phyloP scores from a whole-genome alignment of 306 rosid genomes.

The Corylus avellana region DNA sequence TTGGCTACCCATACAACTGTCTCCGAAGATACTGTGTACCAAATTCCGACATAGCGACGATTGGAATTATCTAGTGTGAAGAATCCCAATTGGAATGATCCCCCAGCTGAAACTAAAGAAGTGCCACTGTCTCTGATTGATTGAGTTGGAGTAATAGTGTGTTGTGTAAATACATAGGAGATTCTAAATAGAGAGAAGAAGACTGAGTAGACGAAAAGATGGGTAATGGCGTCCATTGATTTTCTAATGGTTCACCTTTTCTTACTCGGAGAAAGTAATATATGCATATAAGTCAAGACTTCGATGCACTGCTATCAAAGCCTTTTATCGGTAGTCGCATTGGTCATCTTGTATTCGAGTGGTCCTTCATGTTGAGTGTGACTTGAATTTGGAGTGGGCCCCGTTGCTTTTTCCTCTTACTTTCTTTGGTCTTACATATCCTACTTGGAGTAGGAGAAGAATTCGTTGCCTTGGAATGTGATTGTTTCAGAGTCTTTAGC shows the following conservation, averaged over 20 bases:
- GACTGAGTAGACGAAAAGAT: neutral
- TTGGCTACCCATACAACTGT: neutral
- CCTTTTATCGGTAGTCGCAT: too few relatives aligned
- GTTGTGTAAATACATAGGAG: constrained; percentile 23
- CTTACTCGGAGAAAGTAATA: too few relatives aligned
- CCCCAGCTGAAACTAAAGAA: neutral
- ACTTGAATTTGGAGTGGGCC: too few relatives aligned
- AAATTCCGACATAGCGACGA: neutral
- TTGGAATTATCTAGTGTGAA: neutral
- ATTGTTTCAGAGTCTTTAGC: too few relatives aligned
- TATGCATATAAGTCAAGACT: too few relatives aligned
- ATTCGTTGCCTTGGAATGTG: too few relatives aligned
- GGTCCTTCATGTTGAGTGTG: too few relatives aligned
- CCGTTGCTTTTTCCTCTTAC: too few relatives aligned
- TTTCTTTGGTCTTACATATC: too few relatives aligned
- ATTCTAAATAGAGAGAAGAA: constrained; percentile 6
- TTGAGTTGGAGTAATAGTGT: constrained; percentile 33
- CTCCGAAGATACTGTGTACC: neutral
- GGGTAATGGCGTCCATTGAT: neutral
- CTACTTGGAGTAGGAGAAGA: too few relatives aligned
- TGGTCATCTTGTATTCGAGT: too few relatives aligned
- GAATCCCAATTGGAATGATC: neutral
- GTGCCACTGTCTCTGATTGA: constrained; percentile 25
- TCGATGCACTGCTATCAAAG: too few relatives aligned
- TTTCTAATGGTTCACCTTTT: neutral